phyloP scores from a whole-genome alignment of 306 rosid species.

The Malus fusca region DNA sequence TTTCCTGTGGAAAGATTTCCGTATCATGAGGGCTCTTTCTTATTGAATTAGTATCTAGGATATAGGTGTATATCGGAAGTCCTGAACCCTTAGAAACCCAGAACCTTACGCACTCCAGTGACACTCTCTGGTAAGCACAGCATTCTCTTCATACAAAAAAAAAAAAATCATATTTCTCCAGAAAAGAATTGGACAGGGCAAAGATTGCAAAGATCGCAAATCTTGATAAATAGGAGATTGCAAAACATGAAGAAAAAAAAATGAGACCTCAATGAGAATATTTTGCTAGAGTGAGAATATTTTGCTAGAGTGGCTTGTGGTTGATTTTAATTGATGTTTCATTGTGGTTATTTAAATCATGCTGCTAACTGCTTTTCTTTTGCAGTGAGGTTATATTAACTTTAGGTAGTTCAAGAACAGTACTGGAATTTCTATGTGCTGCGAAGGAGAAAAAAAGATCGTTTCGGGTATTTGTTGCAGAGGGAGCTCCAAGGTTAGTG shows the following conservation, averaged over 20 bases:
- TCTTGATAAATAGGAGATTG: neutral
- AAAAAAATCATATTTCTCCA: neutral
- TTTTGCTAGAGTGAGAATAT: neutral
- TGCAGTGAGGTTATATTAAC: constrained; percentile 95
- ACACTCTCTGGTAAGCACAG: neutral
- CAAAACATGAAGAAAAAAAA: neutral
- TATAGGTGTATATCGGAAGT: neutral
- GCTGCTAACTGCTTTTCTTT: constrained; percentile 18
- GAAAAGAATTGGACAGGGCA: neutral
- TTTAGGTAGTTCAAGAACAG: constrained; percentile 94
- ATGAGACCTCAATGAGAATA: neutral
- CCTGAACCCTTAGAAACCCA: neutral
- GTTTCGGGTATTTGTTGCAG: constrained; percentile 84
- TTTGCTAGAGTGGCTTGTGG: neutral
- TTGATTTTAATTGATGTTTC: constrained; percentile 1
- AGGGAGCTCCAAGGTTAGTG: constrained; percentile 97
- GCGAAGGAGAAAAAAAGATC: constrained; percentile 96
- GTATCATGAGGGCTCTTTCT: no score
- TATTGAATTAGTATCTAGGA: neutral
- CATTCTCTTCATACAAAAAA: neutral
- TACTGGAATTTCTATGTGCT: constrained; percentile 87
- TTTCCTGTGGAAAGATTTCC: no score
- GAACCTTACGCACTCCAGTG: neutral
- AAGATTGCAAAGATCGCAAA: neutral
- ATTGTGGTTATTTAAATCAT: constrained; percentile 11